Evolutionary conservation across 345 rosid genomes (phyloP).

Genomic region (Arabidopsis arenosa): DNA sequence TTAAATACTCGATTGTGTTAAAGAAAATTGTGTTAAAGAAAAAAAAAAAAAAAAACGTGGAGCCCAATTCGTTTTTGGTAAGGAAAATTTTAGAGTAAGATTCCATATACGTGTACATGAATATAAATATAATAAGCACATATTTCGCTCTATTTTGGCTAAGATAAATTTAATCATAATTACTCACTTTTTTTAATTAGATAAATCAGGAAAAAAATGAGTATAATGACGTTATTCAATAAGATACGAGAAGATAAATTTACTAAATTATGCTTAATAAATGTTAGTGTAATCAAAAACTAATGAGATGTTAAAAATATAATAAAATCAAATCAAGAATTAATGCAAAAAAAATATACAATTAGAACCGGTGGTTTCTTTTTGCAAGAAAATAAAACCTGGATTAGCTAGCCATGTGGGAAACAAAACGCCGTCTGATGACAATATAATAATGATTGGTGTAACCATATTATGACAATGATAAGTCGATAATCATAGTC

Average conservation of each 20-base stretch:
- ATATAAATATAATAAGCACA: background rate
- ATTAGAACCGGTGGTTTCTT: background rate
- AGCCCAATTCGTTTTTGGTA: constrained; percentile 19
- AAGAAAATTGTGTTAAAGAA: background rate
- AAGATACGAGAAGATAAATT: no score
- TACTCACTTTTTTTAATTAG: background rate
- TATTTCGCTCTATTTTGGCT: background rate
- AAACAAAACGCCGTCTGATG: constrained; percentile 36
- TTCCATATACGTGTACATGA: background rate
- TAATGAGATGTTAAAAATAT: background rate
- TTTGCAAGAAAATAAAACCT: background rate
- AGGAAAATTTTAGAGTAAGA: background rate
- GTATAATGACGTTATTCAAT: no score
- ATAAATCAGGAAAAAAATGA: background rate
- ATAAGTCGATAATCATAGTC: background rate
- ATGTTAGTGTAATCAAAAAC: background rate
- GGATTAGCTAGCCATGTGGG: constrained; percentile 35
- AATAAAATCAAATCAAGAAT: no score
- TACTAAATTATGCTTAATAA: background rate
- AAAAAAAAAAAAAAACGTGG: constrained; percentile 25
- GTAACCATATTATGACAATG: background rate
- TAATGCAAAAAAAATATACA: background rate
- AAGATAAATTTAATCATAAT: background rate
- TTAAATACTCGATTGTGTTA: background rate
- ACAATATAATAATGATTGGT: constrained; percentile 24